Base-by-base conservation (phyloP, 1,284 basidiomycete genomes). In the Rhodotorula sp. region DNA sequence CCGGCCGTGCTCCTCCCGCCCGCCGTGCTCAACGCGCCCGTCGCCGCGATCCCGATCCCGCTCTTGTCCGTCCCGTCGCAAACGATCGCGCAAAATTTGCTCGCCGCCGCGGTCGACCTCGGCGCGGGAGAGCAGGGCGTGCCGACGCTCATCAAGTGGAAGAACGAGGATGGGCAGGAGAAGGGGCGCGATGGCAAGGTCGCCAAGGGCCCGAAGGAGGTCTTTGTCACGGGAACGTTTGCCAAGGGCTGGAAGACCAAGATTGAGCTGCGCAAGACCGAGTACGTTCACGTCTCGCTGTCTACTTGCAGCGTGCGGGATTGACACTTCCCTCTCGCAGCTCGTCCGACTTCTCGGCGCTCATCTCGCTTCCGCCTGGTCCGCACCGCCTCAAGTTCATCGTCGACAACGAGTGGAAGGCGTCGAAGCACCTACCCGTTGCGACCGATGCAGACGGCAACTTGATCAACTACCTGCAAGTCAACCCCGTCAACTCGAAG, bases 311-410 rank as follows among this genome's bases (percentile, higher is more conserved):
- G 19, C 50, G 25, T 23, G n/a, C 3, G 10, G 17, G 14, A 16
- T 21, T 8, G 34, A 46, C 45, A 12, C 2, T 42, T 58, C 7
- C 7, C 25, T 19, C 44, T 25, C 27, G n/a, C 62, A 77, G 71
- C 63, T 23, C 71, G 7, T 81, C 83, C 65, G 83, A 84, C 72
- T 85, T 85, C 68, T 79, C 81, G 19, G 77, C 81, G 0, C 79
- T 84, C 48, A 79, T 86, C 54, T 81, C 83, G 23, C 86, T 97
- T 5, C 87, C 89, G 19, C 93, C 95, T 0, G 97, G 96, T 34
- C 95, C 94, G 3, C 95, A 99, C 80, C 91, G 96, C 72, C 87
- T 98, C 80, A 93, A 95, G 76, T 99, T 98, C 84, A 88, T 98
- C 76, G 93, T 99, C 71, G 97, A 99, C 81, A 91, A 92, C 70